Evolutionary conservation across 1,284 basidiomycete species (phyloP), one percentile per base, ranked within the genome.

Genomic region (Cryptococcus sp.): DNA sequence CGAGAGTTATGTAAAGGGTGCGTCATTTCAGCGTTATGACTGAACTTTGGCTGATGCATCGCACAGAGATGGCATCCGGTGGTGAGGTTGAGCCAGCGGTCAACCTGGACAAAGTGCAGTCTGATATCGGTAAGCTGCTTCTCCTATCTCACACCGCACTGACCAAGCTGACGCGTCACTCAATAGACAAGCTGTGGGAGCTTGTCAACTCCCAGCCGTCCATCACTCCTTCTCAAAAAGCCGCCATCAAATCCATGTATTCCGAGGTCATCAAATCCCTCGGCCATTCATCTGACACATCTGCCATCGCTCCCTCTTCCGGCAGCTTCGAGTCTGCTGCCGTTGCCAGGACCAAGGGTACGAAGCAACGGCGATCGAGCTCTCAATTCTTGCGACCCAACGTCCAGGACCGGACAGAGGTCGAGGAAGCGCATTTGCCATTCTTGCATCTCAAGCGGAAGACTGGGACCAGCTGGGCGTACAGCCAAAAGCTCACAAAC

Each of bases 181-280:
- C 5, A 52, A 10, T 45, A 75, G 74, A 93, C 63, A 97, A 95
- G 77, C 85, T 99, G 20, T 99, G 94, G 93, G 93, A 90, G 60
- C 88, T 98, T 54, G 93, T 99, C 73, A 96, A 95, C 80, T 89
- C 91, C 2, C 93, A 98, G 78, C 93, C 95, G 1, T 90, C 93
- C 64, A 97, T 99, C 77, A 95, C 89, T 71, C 88, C 93, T 70
- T 91, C 93, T 68, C 93, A 98, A 82, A 98, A 98, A 84, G 89
- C 91, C 62, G 91, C 93, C 57, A 97, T 99, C 84, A 96, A 95
- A 78, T 90, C 89, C 10, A 83, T 99, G 55, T 99, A 99, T 78
- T 91, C 93, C 67, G 94, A 95, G 63, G 95, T 97, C 55, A 91
- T 96, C 64, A 82, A 82, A 63, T 82, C 81, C 47, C 80, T 73